Evolutionary conservation across 352 stramenopile genomes (phyloP), one percentile per base, ranked within the genome.

Genomic region (Thalassiosira allenii): DNA sequence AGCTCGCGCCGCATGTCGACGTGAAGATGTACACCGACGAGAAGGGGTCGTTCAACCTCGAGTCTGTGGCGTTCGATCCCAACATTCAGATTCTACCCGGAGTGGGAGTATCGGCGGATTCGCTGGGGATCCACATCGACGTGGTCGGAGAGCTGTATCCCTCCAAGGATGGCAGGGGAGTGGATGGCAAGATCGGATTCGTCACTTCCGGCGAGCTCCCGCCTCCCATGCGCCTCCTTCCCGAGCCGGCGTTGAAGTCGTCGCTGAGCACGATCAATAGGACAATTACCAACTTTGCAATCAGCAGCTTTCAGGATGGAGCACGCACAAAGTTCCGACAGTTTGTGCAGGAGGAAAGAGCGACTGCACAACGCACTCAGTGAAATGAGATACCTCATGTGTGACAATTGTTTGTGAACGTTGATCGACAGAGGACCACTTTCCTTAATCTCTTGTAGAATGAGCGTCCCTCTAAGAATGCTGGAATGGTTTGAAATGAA

Each of bases 41-140:
- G 44, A 57, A 59, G 25, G 57, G 53, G 27, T 47, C 43, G 25
- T 80, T 74, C 52, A 80, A 71, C 34, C 47, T 94, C 4, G 85
- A 92, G 64, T 92, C 87, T 0, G 63, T 91, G 17, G 84, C 34
- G 23, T 94, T 92, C 59, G 87, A 94, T 71, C 87, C 89, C 23
- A 89, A 92, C 59, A 83, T 94, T 67, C 70, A 90, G 82, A 64
- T 88, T 17, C 65, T 93, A 22, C 87, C 87, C 12, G 89, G 89
- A n/a, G 58, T 92, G 14, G 70, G 69, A 0, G 59, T 87, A 17
- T 74, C 71, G 22, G 72, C 79, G 11, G 66, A 87, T 52, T 72
- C 73, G 20, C 52, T 94, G n/a, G 85, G 85, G 2, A 86, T 94
- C 54, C 3, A 78, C 6, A 92, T 94, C 79, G 84, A 94, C 64